A percentile compares a stretch with the other conserved stretches of the same genome.
phyloP scores from a whole-genome alignment of 148 eudicot species.

The Dianthus caryophyllus region DNA sequence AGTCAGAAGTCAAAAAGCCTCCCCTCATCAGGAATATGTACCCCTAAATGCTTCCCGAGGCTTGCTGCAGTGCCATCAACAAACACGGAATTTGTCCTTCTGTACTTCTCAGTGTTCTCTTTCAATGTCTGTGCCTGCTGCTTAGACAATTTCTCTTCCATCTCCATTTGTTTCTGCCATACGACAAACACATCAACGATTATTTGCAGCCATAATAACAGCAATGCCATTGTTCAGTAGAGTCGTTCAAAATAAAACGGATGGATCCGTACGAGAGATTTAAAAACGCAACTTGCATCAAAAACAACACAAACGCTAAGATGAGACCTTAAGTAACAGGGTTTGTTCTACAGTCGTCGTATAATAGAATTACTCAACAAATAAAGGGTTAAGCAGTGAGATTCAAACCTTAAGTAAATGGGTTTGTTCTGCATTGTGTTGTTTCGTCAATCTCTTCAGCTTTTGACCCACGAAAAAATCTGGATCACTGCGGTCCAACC shows the following conservation, averaged over 20 bases:
- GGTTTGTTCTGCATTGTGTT: slow-evolving; percentile 47
- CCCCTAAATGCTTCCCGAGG: slow-evolving; percentile 32
- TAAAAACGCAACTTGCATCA: too few species aligned
- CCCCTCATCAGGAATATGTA: slow-evolving; percentile 3
- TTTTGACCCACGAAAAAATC: slow-evolving; percentile 49
- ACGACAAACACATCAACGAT: background rate
- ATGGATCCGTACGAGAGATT: too few species aligned
- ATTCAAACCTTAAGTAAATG: slow-evolving; percentile 40
- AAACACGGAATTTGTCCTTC: slow-evolving; percentile 29
- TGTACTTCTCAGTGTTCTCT: slow-evolving; percentile 36
- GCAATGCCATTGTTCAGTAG: too few species aligned
- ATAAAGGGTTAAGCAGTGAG: too few species aligned
- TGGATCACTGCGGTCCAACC: slow-evolving; percentile 59
- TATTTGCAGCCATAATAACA: too few species aligned
- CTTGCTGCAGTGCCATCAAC: slow-evolving; percentile 23
- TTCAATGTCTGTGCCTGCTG: slow-evolving; percentile 41
- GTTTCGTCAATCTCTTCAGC: slow-evolving; percentile 39
- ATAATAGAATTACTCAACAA: too few species aligned
- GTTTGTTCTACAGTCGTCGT: too few species aligned
- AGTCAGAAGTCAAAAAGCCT: slow-evolving; percentile 15
- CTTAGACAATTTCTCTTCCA: slow-evolving; percentile 53
- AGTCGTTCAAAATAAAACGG: too few species aligned
- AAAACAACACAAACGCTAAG: too few species aligned
- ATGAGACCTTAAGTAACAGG: too few species aligned
- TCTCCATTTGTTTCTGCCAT: slow-evolving; percentile 34